phyloP scores from a whole-genome alignment of 2,329 filamentous ascomycete species.

The Aspergillus fumigatus region DNA sequence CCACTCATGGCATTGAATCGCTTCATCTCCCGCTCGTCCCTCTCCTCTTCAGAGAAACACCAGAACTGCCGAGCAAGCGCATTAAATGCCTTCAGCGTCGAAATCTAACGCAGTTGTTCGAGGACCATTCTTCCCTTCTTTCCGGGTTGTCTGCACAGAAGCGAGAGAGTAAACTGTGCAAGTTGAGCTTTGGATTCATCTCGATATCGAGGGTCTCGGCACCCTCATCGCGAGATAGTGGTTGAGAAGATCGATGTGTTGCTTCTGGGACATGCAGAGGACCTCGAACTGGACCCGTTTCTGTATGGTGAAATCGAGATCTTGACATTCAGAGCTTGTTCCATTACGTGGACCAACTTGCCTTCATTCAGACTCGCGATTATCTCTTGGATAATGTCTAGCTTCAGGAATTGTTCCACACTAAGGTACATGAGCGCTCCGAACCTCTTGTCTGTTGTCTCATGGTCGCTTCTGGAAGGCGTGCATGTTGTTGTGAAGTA shows the following conservation, averaged over 20 bases:
- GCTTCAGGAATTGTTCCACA: background rate
- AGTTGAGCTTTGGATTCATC: background rate
- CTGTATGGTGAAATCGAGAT: background rate
- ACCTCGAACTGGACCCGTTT: background rate
- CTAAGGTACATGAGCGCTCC: background rate
- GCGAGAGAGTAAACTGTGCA: background rate
- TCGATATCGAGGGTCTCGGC: background rate
- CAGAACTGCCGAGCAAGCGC: background rate
- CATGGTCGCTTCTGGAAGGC: no score
- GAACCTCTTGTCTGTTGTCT: background rate
- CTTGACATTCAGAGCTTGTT: background rate
- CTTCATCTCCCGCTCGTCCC: background rate
- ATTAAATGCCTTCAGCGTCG: background rate
- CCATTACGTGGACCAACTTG: background rate
- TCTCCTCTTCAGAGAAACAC: background rate
- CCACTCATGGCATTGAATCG: background rate
- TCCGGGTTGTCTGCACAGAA: background rate
- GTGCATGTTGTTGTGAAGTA: no score
- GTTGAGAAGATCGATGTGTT: background rate
- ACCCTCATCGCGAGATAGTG: background rate
- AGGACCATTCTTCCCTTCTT: background rate
- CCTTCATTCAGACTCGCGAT: background rate
- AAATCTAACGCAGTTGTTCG: background rate
- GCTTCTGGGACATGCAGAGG: background rate
- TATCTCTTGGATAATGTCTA: background rate